Conservation (phyloP, 345 rosid genomes). For the Moringa oleifera region DNA sequence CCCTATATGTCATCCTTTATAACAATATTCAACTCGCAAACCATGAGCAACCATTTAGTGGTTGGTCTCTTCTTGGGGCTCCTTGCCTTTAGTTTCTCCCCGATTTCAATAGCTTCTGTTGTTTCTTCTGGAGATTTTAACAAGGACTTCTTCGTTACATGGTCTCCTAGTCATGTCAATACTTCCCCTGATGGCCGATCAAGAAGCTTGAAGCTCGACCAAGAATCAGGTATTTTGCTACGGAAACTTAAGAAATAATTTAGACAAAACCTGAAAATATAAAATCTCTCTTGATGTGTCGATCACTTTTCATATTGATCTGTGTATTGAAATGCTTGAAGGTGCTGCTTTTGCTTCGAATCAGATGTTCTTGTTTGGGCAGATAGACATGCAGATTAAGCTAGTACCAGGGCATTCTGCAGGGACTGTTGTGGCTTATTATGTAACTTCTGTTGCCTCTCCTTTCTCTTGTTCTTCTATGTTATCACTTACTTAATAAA, state of each 20-base stretch:
- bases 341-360: constrained; percentile 75
- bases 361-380: constrained; percentile 68
- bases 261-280: too few species aligned
- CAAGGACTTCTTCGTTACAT: constrained; percentile 60
- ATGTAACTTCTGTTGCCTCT: constrained; percentile 35
- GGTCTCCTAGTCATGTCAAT: constrained; percentile 73
- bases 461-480: neutral
- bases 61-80: constrained; percentile 14
- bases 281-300: too few species aligned
- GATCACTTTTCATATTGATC: too few species aligned
- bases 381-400: constrained; percentile 72
- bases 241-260: too few species aligned
- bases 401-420: constrained; percentile 76
- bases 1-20: constrained; percentile 6
- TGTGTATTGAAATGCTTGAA: constrained; percentile 9
- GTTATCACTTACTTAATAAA: neutral
- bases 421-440: constrained; percentile 76
- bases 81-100: constrained; percentile 21
- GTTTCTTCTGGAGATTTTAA: constrained; percentile 61
- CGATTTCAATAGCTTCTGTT: constrained; percentile 39
- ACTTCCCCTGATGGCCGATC: constrained; percentile 63
- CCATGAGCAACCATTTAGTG: constrained; percentile 20
- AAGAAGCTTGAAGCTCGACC: constrained; percentile 67
- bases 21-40: neutral
- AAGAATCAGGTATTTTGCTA: constrained; percentile 54